phyloP scores from a whole-genome alignment of 2,329 filamentous ascomycete genomes.

The Juglanconis juglandina region DNA sequence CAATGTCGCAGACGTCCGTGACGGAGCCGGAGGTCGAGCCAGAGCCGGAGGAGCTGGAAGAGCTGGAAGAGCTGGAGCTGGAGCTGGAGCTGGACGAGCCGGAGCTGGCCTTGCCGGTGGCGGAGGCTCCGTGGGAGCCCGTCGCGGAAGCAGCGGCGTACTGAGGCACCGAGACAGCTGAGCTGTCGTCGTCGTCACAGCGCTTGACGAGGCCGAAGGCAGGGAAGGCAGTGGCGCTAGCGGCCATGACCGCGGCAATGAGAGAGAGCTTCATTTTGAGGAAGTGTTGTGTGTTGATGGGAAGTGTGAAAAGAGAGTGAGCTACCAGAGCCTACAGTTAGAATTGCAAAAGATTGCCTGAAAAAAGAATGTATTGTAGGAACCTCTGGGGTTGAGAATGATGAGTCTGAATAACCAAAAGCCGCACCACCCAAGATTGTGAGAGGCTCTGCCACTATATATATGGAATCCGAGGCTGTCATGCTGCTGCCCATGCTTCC shows the following conservation, averaged over 20 bases:
- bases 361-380: slow-evolving; percentile 11
- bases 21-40: not conserved
- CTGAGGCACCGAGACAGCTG: not conserved
- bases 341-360: not conserved
- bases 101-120: no score
- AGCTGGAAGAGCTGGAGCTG: no score
- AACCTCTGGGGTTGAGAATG: not conserved
- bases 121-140: no score
- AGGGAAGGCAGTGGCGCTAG: slow-evolving; percentile 5
- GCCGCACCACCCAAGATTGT: not conserved
- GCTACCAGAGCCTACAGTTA: slow-evolving; percentile 15
- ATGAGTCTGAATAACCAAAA: not conserved
- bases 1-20: slow-evolving; percentile 28
- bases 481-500: not conserved
- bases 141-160: not conserved
- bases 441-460: not conserved
- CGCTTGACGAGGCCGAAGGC: not conserved
- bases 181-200: not conserved
- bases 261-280: slow-evolving; percentile 15
- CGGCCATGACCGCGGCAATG: slow-evolving; percentile 1
- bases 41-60: no score
- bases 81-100: not conserved
- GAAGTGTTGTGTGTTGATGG: not conserved
- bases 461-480: not conserved
- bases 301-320: not conserved